Conservation (phyloP, 1,284 basidiomycete species). For the Irpex sp. region DNA sequence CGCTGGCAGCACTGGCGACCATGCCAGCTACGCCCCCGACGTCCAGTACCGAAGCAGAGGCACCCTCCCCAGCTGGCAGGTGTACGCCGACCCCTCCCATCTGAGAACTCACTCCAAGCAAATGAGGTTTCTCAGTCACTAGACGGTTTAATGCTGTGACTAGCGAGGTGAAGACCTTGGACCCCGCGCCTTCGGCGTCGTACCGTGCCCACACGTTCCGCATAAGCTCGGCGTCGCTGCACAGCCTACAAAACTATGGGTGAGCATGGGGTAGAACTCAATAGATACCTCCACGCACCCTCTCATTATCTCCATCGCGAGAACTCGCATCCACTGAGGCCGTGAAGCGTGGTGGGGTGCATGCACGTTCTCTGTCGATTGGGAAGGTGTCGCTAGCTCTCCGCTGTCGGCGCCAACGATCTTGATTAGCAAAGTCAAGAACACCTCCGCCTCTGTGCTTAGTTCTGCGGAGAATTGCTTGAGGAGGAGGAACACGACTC, state of each 20-base stretch:
- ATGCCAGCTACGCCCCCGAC: constrained; percentile 79
- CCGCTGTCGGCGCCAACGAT: constrained; percentile 70
- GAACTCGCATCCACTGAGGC: constrained; percentile 84
- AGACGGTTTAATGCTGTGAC: constrained; percentile 81
- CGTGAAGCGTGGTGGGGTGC: constrained; percentile 34
- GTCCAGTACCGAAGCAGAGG: constrained; percentile 43
- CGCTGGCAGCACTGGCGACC: constrained; percentile 79
- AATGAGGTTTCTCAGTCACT: constrained; percentile 81
- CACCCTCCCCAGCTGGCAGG: constrained; percentile 18
- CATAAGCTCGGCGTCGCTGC: constrained; percentile 80
- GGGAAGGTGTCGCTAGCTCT: constrained; percentile 28
- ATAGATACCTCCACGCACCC: constrained; percentile 44
- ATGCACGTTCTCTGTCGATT: constrained; percentile 22
- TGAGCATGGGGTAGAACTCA: neutral
- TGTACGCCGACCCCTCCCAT: constrained; percentile 77
- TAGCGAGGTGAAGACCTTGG: constrained; percentile 77
- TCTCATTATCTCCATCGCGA: constrained; percentile 89
- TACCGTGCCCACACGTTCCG: constrained; percentile 80
- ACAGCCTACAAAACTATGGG: constrained; percentile 48
- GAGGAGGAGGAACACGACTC: constrained; percentile 89
- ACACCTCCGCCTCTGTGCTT: constrained; percentile 79
- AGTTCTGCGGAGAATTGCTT: constrained; percentile 89
- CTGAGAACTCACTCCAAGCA: constrained; percentile 77
- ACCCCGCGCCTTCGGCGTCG: constrained; percentile 60
- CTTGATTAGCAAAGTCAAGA: constrained; percentile 77